Conservation (phyloP, 352 stramenopile species). For the Phytophthora syringae region DNA sequence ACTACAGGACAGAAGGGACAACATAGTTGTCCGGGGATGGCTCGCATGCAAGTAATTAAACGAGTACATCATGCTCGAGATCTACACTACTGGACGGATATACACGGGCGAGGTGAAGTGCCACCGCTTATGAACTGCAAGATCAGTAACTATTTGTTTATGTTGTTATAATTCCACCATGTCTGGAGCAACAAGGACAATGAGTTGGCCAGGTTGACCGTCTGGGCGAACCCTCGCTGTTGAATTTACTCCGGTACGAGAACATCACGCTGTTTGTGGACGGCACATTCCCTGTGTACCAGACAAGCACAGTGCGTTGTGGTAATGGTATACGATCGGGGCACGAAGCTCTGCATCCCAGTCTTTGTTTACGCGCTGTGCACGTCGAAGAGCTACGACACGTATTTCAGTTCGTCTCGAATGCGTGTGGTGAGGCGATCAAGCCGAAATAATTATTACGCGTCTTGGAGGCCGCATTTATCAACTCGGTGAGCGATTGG, state of each 20-base stretch:
- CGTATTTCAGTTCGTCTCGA: constrained; percentile 4
- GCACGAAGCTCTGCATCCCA: not conserved
- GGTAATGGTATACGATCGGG: not conserved
- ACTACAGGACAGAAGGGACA: not conserved
- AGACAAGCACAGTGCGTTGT: not conserved
- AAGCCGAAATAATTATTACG: constrained; percentile 4
- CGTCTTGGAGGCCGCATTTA: constrained; percentile 8
- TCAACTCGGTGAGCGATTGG: constrained; percentile 5
- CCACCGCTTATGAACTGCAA: constrained; percentile 4
- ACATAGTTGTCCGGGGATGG: not conserved
- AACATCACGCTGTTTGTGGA: not conserved
- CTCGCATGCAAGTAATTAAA: constrained; percentile 11
- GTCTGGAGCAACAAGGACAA: too few relatives aligned
- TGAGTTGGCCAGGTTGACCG: too few relatives aligned
- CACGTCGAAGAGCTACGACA: not conserved
- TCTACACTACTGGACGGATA: constrained; percentile 2
- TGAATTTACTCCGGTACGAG: not conserved
- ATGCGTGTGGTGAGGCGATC: constrained; percentile 2
- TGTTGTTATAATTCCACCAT: too few relatives aligned
- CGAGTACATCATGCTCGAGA: constrained; percentile 4
- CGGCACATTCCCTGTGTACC: not conserved
- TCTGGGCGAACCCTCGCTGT: not conserved
- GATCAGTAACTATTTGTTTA: too few relatives aligned
- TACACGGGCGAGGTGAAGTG: constrained; percentile 9
- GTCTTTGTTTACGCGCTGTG: not conserved